phyloP scores from a whole-genome alignment of 2,329 filamentous ascomycete genomes.

The Colletotrichum echinochloae region DNA sequence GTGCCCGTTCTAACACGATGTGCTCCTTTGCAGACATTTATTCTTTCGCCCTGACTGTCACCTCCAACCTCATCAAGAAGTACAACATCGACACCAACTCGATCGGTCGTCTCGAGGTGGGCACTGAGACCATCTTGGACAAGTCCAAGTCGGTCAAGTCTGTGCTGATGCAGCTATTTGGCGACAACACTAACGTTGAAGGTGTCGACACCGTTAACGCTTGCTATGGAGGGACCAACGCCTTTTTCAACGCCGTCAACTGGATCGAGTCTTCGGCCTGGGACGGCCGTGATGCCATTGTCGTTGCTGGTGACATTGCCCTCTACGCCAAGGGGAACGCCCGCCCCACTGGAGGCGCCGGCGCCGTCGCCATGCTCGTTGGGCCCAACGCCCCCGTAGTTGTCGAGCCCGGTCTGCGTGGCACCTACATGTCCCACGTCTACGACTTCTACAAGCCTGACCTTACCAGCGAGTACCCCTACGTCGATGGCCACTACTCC shows the following conservation, averaged over 20 bases:
- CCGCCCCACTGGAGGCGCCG: conserved; percentile 83
- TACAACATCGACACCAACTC: conserved; percentile 84
- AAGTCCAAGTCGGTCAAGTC: conserved; percentile 94
- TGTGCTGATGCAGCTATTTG: conserved; percentile 87
- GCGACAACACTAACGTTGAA: conserved; percentile 86
- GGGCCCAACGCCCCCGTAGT: conserved; percentile 83
- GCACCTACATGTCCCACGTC: conserved; percentile 83
- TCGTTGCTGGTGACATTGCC: conserved; percentile 85
- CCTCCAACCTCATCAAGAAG: conserved; percentile 82
- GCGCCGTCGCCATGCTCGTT: conserved; percentile 82
- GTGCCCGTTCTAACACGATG: conserved; percentile 41
- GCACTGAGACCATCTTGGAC: conserved; percentile 87
- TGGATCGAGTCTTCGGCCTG: conserved; percentile 89
- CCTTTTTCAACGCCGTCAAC: conserved; percentile 85
- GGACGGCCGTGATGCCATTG: conserved; percentile 86
- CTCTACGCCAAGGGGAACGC: conserved; percentile 87
- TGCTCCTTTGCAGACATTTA: conserved; percentile 76
- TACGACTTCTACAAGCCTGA: conserved; percentile 95
- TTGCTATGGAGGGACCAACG: conserved; percentile 89
- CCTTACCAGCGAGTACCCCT: conserved; percentile 86
- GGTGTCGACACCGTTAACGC: conserved; percentile 87
- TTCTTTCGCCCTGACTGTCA: conserved; percentile 83
- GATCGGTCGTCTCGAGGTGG: conserved; percentile 85
- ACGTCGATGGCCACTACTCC: conserved; percentile 87
- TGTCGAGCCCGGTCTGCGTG: conserved; percentile 82